Evolutionary conservation across 371 early-diverging fungal species (phyloP).

Genomic region (Capillidium rhysosporum): DNA sequence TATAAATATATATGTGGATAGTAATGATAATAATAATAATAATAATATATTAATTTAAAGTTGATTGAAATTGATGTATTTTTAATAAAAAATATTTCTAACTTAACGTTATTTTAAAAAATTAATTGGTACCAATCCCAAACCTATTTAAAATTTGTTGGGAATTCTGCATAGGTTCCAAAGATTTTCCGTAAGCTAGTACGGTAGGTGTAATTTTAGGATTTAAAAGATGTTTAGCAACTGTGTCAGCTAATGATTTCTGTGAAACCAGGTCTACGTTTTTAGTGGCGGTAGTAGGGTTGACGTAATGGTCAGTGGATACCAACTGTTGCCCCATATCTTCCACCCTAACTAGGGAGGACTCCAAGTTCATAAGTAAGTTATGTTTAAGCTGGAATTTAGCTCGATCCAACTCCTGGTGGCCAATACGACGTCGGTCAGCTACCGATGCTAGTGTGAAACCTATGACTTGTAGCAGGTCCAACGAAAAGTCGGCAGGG

Average conservation of each 20-base stretch:
- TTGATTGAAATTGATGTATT: no score
- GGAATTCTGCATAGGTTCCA: neutral
- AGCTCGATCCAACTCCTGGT: conserved; percentile 59
- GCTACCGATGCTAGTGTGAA: conserved; percentile 62
- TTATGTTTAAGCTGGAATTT: conserved; percentile 88
- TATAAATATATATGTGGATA: no score
- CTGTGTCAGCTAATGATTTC: conserved; percentile 50
- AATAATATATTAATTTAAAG: no score
- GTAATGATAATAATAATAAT: no score
- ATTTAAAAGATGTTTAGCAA: conserved; percentile 7
- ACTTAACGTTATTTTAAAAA: no score
- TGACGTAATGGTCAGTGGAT: conserved; percentile 49
- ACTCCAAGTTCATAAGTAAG: conserved; percentile 84
- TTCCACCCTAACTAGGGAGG: conserved; percentile 78
- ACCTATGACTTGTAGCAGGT: conserved; percentile 62
- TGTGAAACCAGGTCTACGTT: conserved; percentile 48
- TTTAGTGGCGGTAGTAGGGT: conserved; percentile 51
- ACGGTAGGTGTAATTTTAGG: neutral
- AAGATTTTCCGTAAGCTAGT: neutral
- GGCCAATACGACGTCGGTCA: conserved; percentile 17
- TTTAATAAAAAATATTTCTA: no score
- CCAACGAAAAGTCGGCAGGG: conserved; percentile 37
- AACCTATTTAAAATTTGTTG: neutral
- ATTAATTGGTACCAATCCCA: neutral
- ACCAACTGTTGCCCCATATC: conserved; percentile 87